phyloP scores from a whole-genome alignment of 2,329 filamentous ascomycete species.

The Monilinia fructicola region DNA sequence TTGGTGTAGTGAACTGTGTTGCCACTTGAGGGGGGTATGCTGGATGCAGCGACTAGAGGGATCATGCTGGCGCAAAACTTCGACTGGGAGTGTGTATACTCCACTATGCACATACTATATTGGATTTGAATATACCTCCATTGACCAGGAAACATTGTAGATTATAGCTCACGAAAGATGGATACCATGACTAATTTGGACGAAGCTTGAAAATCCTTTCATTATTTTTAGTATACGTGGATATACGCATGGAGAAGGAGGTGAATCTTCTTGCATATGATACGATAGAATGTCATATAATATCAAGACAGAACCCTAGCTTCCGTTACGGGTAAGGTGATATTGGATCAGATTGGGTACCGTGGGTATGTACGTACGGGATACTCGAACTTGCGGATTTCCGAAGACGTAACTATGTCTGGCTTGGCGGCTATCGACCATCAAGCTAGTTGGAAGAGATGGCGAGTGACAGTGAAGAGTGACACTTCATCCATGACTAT shows the following conservation, averaged over 20 bases:
- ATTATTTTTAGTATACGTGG: neutral
- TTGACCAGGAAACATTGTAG: neutral
- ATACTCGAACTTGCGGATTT: too few species aligned
- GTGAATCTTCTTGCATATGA: neutral
- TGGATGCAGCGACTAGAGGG: neutral
- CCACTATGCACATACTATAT: neutral
- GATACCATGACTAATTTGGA: neutral
- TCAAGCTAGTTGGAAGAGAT: too few species aligned
- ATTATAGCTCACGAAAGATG: neutral
- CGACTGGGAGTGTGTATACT: neutral
- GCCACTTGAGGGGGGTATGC: neutral
- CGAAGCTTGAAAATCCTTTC: neutral
- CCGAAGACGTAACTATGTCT: too few species aligned
- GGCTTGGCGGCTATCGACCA: too few species aligned
- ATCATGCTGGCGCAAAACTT: neutral
- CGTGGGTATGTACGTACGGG: too few species aligned
- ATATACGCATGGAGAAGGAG: neutral
- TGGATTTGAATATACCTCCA: too few species aligned
- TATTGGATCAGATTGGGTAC: neutral
- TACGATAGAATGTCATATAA: neutral
- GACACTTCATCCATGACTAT: too few species aligned
- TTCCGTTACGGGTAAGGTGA: neutral
- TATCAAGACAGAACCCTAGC: neutral
- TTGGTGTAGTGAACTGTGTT: neutral
- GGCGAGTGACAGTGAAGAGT: too few species aligned